Conservation (phyloP, 1,284 basidiomycete species). For the Chondrostereum purpureum region DNA sequence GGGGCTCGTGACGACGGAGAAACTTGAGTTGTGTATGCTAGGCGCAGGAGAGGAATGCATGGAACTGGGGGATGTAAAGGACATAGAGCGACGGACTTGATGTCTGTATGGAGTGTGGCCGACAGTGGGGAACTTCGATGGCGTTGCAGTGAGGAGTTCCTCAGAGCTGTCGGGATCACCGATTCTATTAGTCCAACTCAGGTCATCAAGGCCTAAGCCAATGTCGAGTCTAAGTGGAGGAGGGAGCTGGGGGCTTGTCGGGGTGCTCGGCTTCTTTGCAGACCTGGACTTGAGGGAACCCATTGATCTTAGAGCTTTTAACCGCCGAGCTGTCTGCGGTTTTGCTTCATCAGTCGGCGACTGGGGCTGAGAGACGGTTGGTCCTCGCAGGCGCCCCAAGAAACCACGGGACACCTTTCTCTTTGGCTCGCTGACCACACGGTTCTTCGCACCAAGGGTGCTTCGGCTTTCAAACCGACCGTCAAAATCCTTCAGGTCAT, state of each 20-base stretch:
- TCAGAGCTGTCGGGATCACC: slow-evolving; percentile 21
- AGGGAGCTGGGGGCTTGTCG: slow-evolving; percentile 45
- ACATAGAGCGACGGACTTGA: slow-evolving; percentile 57
- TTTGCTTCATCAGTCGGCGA: slow-evolving; percentile 33
- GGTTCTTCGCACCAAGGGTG: slow-evolving; percentile 46
- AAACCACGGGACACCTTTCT: slow-evolving; percentile 63
- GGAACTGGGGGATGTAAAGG: slow-evolving; percentile 44
- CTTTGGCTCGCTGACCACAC: slow-evolving; percentile 31
- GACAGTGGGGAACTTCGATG: slow-evolving; percentile 16
- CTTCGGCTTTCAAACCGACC: slow-evolving; percentile 76
- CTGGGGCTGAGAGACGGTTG: slow-evolving; percentile 32
- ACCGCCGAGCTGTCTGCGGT: slow-evolving; percentile 38
- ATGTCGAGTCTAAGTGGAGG: slow-evolving; percentile 45
- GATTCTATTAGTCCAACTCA: slow-evolving; percentile 42
- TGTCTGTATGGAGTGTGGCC: slow-evolving; percentile 24
- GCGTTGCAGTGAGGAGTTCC: slow-evolving; percentile 18
- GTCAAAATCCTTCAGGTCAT: slow-evolving; percentile 77
- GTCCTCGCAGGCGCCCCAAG: slow-evolving; percentile 51
- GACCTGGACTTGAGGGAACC: slow-evolving; percentile 61
- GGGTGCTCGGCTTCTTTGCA: slow-evolving; percentile 26
- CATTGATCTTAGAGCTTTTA: slow-evolving; percentile 75
- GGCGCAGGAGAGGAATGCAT: slow-evolving; percentile 44
- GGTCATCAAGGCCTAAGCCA: slow-evolving; percentile 52
- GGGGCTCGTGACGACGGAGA: slow-evolving; percentile 30
- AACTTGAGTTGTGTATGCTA: slow-evolving; percentile 28